Percentiles rank a stretch among this genome's conserved stretches.
Evolutionary conservation across 352 stramenopile genomes (phyloP).

Genomic region (Globisporangium paddicum): DNA sequence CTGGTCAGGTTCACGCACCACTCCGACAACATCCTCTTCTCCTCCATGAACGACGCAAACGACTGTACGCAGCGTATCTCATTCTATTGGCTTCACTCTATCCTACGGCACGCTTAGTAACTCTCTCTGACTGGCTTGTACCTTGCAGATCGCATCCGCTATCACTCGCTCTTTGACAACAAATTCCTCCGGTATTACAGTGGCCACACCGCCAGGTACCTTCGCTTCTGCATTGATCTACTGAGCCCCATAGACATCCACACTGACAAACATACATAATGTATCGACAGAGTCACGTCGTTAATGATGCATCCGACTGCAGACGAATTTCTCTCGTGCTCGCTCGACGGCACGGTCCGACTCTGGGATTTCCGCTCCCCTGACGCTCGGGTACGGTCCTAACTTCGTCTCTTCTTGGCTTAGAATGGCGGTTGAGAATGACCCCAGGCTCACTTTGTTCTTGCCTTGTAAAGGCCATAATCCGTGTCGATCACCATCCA

Average conservation of each 20-base stretch:
- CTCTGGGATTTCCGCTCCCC: constrained; percentile 77
- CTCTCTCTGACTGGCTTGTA: background rate
- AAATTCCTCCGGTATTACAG: constrained; percentile 87
- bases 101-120: background rate
- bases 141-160: constrained; percentile 69
- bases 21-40: constrained; percentile 83
- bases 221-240: background rate
- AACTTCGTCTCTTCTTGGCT: background rate
- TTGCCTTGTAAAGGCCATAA: constrained; percentile 33
- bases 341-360: constrained; percentile 70
- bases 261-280: too few relatives aligned
- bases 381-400: constrained; percentile 39
- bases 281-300: constrained; percentile 53
- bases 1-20: constrained; percentile 80
- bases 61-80: constrained; percentile 38
- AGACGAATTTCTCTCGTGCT: constrained; percentile 81
- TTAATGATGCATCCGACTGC: constrained; percentile 84
- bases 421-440: background rate
- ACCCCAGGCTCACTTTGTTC: background rate
- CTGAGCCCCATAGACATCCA: background rate
- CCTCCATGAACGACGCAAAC: constrained; percentile 64
- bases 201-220: constrained; percentile 68
- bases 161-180: constrained; percentile 89
- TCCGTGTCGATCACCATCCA: constrained; percentile 58
- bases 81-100: background rate